A percentile compares a stretch with the other conserved stretches of the same genome.
These are phyloP conservation scores for Vanilla planifolia DNA, from an alignment of 106 monocot genomes.

Conservation along the genomic window DNA sequence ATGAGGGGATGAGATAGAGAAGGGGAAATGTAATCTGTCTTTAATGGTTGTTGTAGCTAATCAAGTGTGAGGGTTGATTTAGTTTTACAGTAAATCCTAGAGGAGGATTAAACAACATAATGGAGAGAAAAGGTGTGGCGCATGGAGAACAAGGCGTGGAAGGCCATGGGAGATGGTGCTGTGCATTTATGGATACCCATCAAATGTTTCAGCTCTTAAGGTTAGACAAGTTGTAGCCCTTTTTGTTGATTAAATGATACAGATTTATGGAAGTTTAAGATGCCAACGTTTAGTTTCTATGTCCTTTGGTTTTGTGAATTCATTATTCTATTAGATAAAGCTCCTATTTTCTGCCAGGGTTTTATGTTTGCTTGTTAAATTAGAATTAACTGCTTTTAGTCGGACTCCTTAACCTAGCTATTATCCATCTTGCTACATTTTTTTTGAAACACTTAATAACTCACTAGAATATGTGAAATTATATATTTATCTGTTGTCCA, in stretches of 20 bases:
- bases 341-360: neutral
- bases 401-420: neutral
- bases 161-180: constrained; percentile 98
- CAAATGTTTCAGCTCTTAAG: constrained; percentile 85
- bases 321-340: neutral
- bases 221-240: constrained; percentile 17
- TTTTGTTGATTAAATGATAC: neutral
- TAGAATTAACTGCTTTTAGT: too few species aligned
- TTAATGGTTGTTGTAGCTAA: constrained; percentile 2
- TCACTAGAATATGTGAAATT: neutral
- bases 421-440: neutral
- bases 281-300: too few species aligned
- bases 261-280: neutral
- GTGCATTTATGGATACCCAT: constrained; percentile 87
- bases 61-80: neutral
- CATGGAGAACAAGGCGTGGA: constrained; percentile 65
- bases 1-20: too few species aligned
- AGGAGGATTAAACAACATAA: constrained; percentile 92
- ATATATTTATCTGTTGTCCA: neutral
- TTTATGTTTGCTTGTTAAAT: neutral
- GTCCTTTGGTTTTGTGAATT: neutral
- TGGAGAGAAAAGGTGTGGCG: constrained; percentile 72
- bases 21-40: too few species aligned
- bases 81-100: constrained; percentile 82
- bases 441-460: neutral